Percentiles rank a stretch among this genome's conserved stretches.
These are phyloP conservation scores for Sungouiozyma ichnusensis DNA, from an alignment of 805 yeast genomes.

Conservation along the genomic window DNA sequence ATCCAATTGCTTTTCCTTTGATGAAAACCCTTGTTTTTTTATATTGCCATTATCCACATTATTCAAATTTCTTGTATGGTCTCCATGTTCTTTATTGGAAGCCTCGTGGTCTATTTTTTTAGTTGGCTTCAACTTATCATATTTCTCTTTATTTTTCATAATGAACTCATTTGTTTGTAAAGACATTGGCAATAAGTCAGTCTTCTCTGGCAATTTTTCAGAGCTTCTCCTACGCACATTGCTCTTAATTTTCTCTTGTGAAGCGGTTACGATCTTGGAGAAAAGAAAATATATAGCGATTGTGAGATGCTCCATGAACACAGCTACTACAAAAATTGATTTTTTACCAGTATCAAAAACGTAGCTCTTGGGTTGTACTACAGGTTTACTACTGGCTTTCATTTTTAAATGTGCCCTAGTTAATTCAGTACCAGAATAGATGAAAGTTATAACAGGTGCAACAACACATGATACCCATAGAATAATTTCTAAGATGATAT, in stretches of 20 bases:
- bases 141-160: slow-evolving; percentile 1
- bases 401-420: slow-evolving; percentile 15
- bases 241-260: not conserved
- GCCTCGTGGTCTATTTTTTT: not conserved
- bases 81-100: not conserved
- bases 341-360: slow-evolving; percentile 27
- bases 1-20: too few species aligned
- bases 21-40: too few species aligned
- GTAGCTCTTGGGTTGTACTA: slow-evolving; percentile 14
- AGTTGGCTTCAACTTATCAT: not conserved
- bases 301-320: slow-evolving; percentile 25
- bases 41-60: not conserved
- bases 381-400: slow-evolving; percentile 12
- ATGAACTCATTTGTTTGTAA: slow-evolving; percentile 7
- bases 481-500: slow-evolving; percentile 46
- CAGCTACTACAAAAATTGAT: slow-evolving; percentile 26
- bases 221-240: slow-evolving; percentile 3
- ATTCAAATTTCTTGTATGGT: not conserved
- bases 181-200: slow-evolving; percentile 5
- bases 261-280: slow-evolving; percentile 3
- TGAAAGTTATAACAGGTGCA: slow-evolving; percentile 57
- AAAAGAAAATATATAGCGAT: slow-evolving; percentile 4
- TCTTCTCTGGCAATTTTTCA: slow-evolving; percentile 3
- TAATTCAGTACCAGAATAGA: slow-evolving; percentile 51
- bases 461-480: slow-evolving; percentile 66